Evolutionary conservation across 2,329 filamentous ascomycete species (phyloP).

Genomic region (Diplodia intermedia): DNA sequence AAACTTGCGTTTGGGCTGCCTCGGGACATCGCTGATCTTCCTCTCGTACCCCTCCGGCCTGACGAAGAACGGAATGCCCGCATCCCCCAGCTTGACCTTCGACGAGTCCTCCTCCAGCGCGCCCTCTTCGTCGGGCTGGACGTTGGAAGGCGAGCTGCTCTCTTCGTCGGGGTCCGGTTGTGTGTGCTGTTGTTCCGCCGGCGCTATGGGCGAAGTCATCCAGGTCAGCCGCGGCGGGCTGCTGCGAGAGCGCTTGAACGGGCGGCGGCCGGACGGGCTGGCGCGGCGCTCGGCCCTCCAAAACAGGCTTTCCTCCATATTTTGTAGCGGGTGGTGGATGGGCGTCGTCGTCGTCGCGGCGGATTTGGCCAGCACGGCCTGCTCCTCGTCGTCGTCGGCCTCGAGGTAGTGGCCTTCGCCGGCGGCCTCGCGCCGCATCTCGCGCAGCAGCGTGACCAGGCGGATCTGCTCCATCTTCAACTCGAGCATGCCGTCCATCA

Average conservation of each 20-base stretch:
- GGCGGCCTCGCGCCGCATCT: not conserved
- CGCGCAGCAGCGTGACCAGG: not conserved
- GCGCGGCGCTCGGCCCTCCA: not conserved
- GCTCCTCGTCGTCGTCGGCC: not conserved
- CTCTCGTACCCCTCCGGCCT: not conserved
- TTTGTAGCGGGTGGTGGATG: not conserved
- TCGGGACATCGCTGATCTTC: not conserved
- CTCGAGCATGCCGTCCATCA: slow-evolving; percentile 15
- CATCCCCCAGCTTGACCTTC: slow-evolving; percentile 7
- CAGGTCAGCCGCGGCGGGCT: not conserved
- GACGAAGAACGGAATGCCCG: slow-evolving; percentile 5
- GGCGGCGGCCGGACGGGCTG: not conserved
- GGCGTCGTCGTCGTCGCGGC: not conserved
- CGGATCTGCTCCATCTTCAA: slow-evolving; percentile 18
- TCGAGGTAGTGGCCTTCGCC: not conserved
- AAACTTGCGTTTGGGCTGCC: slow-evolving; percentile 71
- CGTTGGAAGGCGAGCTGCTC: not conserved
- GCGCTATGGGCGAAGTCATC: not conserved
- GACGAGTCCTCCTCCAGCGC: not conserved
- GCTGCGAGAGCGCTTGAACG: not conserved
- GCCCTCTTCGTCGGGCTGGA: not conserved
- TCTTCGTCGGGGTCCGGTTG: not conserved
- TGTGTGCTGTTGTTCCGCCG: not conserved
- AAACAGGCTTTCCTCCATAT: not conserved
- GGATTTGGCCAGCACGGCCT: not conserved